These are phyloP conservation scores for Mucor plumbeus DNA, from an alignment of 371 early-diverging fungal genomes.

Conservation along the genomic window DNA sequence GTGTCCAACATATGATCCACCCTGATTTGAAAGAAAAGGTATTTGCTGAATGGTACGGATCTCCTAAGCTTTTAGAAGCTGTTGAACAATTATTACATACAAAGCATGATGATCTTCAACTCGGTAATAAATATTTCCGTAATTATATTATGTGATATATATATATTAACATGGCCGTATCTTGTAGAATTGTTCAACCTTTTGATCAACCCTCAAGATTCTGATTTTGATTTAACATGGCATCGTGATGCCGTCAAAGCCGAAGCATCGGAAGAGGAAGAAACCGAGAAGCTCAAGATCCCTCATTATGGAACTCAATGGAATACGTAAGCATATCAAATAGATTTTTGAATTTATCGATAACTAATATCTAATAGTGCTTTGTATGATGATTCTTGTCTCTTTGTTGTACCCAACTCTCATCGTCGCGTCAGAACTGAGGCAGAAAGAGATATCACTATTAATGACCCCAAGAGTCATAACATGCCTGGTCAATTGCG, in stretches of 20 bases:
- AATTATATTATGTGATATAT: not conserved
- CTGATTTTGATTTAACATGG: conserved; percentile 60
- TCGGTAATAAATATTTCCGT: conserved; percentile 34
- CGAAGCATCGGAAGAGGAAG: conserved; percentile 49
- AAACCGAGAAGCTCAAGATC: conserved; percentile 46
- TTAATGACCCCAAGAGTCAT: conserved; percentile 55
- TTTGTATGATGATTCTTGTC: conserved; percentile 57
- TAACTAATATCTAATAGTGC: conserved; percentile 28
- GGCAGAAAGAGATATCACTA: conserved; percentile 53
- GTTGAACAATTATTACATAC: conserved; percentile 49
- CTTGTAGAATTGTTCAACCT: conserved; percentile 59
- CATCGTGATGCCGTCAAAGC: conserved; percentile 60
- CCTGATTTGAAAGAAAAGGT: conserved; percentile 55
- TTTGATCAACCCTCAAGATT: conserved; percentile 55
- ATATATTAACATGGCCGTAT: not conserved
- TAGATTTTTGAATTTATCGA: not conserved
- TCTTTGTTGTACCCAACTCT: conserved; percentile 56
- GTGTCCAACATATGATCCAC: conserved; percentile 57
- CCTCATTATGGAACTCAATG: conserved; percentile 66
- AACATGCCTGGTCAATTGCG: conserved; percentile 55
- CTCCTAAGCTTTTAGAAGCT: conserved; percentile 39
- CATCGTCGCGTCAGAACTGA: conserved; percentile 54
- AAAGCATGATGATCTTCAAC: conserved; percentile 47
- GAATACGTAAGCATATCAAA: conserved; percentile 45
- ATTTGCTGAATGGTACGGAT: conserved; percentile 60